Evolutionary conservation across 2,329 filamentous ascomycete genomes (phyloP).

Genomic region (Endoconidiophora polonica): DNA sequence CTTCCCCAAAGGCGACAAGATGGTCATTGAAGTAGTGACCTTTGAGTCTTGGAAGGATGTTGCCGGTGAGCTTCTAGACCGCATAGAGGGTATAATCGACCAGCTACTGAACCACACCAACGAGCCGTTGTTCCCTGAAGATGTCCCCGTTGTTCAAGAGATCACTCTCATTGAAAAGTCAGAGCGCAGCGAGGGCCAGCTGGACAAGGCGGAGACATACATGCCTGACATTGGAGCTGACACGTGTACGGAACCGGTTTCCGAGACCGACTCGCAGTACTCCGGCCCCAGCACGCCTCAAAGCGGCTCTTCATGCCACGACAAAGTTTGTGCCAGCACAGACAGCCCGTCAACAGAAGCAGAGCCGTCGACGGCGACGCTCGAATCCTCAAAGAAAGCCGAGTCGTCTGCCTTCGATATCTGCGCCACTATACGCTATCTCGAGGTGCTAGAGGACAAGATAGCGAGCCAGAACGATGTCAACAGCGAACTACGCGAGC

Average conservation of each 20-base stretch:
- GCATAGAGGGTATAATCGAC: conserved; percentile 27
- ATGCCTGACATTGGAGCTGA: background rate
- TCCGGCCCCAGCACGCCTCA: conserved; percentile 8
- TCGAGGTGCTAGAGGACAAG: conserved; percentile 8
- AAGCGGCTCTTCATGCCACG: background rate
- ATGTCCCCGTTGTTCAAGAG: background rate
- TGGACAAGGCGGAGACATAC: background rate
- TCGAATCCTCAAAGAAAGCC: background rate
- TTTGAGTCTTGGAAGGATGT: conserved; percentile 37
- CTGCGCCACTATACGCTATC: conserved; percentile 1
- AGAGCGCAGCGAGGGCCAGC: background rate
- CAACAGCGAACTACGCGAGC: background rate
- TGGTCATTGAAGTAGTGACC: conserved; percentile 43
- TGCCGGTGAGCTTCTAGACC: conserved; percentile 33
- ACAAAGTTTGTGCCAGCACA: conserved; percentile 1
- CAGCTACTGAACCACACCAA: conserved; percentile 23
- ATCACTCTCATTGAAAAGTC: background rate
- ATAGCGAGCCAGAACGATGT: conserved; percentile 5
- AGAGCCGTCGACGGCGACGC: background rate
- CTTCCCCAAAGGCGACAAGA: conserved; percentile 32
- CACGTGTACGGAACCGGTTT: background rate
- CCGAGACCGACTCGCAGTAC: conserved; percentile 1
- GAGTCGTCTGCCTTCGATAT: conserved; percentile 2
- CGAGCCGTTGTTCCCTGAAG: conserved; percentile 18
- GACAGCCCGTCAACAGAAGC: background rate